A percentile compares a stretch with the other conserved stretches of the same genome.
These are phyloP conservation scores for Taphrina populina DNA, from an alignment of 1,139 yeast genomes.

Conservation along the genomic window DNA sequence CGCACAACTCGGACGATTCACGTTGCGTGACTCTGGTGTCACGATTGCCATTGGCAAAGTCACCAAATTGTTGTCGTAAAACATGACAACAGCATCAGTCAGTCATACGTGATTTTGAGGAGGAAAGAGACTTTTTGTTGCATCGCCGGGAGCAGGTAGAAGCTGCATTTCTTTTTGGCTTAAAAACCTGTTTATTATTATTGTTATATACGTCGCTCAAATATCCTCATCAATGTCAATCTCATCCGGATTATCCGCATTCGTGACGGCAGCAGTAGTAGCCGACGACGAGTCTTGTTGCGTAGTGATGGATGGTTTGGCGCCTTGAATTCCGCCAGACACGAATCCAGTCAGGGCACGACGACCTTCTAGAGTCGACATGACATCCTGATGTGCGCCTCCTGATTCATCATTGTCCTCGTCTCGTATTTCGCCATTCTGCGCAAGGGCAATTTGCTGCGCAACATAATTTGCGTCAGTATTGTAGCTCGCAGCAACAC, in stretches of 20 bases:
- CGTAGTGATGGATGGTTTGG: background rate
- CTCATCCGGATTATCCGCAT: slow-evolving; percentile 21
- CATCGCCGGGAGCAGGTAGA: too few relatives aligned
- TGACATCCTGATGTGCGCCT: slow-evolving; percentile 18
- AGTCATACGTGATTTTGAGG: background rate
- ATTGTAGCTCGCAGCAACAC: slow-evolving; percentile 49
- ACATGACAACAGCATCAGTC: background rate
- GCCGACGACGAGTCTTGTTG: too few relatives aligned
- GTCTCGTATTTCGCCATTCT: background rate
- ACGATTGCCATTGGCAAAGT: slow-evolving; percentile 98
- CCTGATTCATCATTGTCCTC: background rate
- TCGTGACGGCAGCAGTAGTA: background rate
- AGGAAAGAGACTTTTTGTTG: too few relatives aligned
- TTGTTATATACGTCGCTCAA: background rate
- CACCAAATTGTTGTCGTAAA: slow-evolving; percentile 46
- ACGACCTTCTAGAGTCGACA: slow-evolving; percentile 22
- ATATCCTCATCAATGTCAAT: slow-evolving; percentile 25
- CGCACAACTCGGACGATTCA: slow-evolving; percentile 96
- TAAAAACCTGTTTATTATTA: background rate
- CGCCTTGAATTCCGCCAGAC: slow-evolving; percentile 28
- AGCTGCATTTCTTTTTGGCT: background rate
- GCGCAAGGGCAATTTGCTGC: slow-evolving; percentile 18
- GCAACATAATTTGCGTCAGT: slow-evolving; percentile 46
- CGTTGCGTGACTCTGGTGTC: slow-evolving; percentile 96
- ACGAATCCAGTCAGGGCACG: slow-evolving; percentile 28